phyloP scores from a whole-genome alignment of 1,139 yeast genomes.

The Saccharomyces hybrid region DNA sequence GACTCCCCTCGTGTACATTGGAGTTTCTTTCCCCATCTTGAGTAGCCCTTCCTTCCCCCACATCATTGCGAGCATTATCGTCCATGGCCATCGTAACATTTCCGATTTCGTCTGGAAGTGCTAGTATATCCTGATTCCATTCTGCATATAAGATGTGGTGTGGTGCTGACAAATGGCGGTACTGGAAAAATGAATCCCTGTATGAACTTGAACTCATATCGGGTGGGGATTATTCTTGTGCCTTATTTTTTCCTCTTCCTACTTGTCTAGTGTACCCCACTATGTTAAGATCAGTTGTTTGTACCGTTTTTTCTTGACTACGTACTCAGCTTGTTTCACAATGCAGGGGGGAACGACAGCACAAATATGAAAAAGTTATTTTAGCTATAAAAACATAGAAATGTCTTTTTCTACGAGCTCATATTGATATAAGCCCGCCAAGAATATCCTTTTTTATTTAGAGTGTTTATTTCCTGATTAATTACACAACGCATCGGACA shows the following conservation, averaged over 20 bases:
- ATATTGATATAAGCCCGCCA: not conserved
- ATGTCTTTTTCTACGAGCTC: not conserved
- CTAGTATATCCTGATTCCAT: conserved; percentile 24
- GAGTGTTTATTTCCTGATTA: not conserved
- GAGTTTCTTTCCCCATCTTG: not conserved
- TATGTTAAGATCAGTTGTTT: no score
- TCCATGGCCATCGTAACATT: not conserved
- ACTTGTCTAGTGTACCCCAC: not conserved
- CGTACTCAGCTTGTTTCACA: not conserved
- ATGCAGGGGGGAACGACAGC: not conserved
- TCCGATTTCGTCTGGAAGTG: conserved; percentile 19
- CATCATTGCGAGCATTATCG: conserved; percentile 5
- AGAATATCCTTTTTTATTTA: not conserved
- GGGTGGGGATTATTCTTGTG: not conserved
- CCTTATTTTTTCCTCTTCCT: not conserved
- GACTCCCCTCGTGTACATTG: not conserved
- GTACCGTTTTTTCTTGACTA: no score
- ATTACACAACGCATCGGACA: no score
- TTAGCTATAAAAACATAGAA: not conserved
- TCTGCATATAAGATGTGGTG: conserved; percentile 22
- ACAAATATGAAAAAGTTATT: not conserved
- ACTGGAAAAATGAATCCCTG: conserved; percentile 19
- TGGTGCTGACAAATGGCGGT: conserved; percentile 13
- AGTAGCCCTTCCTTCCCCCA: conserved; percentile 8
- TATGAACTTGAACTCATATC: conserved; percentile 9